These are phyloP conservation scores for Huntiella bhutanensis DNA, from an alignment of 2,329 filamentous ascomycete species.

Conservation along the genomic window DNA sequence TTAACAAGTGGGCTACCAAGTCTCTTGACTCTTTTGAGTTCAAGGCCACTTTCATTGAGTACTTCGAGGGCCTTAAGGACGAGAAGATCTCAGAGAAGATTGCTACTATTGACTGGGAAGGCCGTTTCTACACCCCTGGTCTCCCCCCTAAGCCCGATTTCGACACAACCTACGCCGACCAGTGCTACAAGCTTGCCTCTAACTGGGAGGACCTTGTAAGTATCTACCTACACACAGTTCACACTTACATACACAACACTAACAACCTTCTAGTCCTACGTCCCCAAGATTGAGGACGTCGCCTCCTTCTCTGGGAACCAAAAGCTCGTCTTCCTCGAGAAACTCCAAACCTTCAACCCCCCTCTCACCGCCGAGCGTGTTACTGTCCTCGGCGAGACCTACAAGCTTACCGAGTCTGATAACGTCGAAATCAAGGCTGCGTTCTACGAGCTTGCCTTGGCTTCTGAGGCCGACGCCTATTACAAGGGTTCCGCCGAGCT, in stretches of 20 bases:
- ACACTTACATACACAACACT: background rate
- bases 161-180: conserved; percentile 70
- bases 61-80: conserved; percentile 53
- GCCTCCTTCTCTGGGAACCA: conserved; percentile 67
- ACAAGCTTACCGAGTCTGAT: conserved; percentile 52
- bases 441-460: conserved; percentile 63
- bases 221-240: conserved; percentile 15
- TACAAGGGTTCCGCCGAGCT: conserved; percentile 56
- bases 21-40: conserved; percentile 91
- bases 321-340: conserved; percentile 75
- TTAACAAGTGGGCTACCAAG: conserved; percentile 64
- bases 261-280: conserved; percentile 28
- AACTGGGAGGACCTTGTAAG: conserved; percentile 53
- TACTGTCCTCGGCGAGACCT: conserved; percentile 53
- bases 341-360: conserved; percentile 46
- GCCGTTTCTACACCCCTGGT: conserved; percentile 73
- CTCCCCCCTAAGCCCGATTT: conserved; percentile 81
- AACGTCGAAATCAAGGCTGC: conserved; percentile 76
- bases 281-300: conserved; percentile 50
- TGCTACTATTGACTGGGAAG: conserved; percentile 68
- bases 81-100: conserved; percentile 44
- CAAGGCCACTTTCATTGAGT: conserved; percentile 68
- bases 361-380: conserved; percentile 47
- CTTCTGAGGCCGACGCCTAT: conserved; percentile 48
- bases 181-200: conserved; percentile 62